Conservation (phyloP, 768 basidiomycete species). For the Tulasnella sp. region DNA sequence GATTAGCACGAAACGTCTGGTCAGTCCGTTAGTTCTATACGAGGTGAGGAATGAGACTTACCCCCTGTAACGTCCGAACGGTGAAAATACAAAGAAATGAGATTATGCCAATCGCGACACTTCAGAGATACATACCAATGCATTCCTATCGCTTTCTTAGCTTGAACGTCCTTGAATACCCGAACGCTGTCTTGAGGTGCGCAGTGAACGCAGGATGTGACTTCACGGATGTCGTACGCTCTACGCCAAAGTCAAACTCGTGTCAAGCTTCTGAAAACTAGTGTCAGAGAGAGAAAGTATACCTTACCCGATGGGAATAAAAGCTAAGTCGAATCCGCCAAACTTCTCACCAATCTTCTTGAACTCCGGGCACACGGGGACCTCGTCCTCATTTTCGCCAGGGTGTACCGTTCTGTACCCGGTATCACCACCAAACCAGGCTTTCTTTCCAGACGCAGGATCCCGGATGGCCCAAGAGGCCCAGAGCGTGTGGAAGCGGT, state of each 20-base stretch:
- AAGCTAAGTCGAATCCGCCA: slow-evolving; percentile 53
- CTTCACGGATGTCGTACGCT: slow-evolving; percentile 42
- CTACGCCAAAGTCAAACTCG: too few species aligned
- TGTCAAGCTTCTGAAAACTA: too few species aligned
- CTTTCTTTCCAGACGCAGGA: slow-evolving; percentile 23
- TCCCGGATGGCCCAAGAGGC: slow-evolving; percentile 27
- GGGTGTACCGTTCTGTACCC: slow-evolving; percentile 41
- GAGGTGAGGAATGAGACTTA: neutral
- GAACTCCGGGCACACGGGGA: slow-evolving; percentile 60
- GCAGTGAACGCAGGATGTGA: slow-evolving; percentile 49
- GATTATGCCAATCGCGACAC: neutral
- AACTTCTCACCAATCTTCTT: slow-evolving; percentile 52
- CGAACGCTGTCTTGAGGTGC: slow-evolving; percentile 57
- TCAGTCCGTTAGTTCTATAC: neutral
- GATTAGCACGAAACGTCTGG: neutral
- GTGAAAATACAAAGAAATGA: neutral
- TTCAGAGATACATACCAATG: slow-evolving; percentile 47
- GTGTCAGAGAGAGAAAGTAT: neutral
- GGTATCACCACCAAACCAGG: slow-evolving; percentile 63
- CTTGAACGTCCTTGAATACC: slow-evolving; percentile 51
- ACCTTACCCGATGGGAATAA: slow-evolving; percentile 47
- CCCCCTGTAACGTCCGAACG: neutral
- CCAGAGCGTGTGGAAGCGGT: slow-evolving; percentile 29
- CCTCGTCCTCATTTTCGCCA: slow-evolving; percentile 33
- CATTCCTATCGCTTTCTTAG: slow-evolving; percentile 52